These are phyloP conservation scores for Vitis hybrid DNA, from an alignment of 177 flowering plant genomes.

Conservation along the genomic window DNA sequence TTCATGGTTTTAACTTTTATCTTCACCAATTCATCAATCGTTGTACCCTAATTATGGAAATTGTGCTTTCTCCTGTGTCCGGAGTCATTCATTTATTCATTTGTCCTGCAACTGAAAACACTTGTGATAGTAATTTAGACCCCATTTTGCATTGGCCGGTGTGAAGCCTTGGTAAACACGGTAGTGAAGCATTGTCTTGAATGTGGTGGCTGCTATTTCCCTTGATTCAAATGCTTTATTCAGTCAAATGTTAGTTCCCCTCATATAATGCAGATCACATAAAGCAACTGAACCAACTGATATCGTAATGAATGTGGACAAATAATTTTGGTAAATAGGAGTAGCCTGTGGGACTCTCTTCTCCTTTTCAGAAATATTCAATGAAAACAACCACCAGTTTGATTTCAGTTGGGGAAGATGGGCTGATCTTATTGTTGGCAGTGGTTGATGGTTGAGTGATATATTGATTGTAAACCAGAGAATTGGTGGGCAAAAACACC, in stretches of 20 bases:
- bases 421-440: background rate
- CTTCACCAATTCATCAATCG: too few relatives aligned
- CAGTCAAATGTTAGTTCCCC: background rate
- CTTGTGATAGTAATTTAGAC: too few relatives aligned
- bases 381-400: background rate
- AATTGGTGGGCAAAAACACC: background rate
- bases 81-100: too few relatives aligned
- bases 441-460: background rate
- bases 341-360: background rate
- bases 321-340: background rate
- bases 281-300: background rate
- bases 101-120: too few relatives aligned
- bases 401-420: constrained; percentile 2
- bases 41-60: too few relatives aligned
- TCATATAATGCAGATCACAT: background rate
- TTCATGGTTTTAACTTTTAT: too few relatives aligned
- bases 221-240: too few relatives aligned
- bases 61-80: too few relatives aligned
- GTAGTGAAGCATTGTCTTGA: too few relatives aligned
- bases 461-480: background rate
- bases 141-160: too few relatives aligned
- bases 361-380: background rate
- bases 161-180: too few relatives aligned
- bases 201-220: too few relatives aligned
- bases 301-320: background rate